phyloP scores from a whole-genome alignment of 495 filamentous ascomycete species.

The Penicillium silybi region DNA sequence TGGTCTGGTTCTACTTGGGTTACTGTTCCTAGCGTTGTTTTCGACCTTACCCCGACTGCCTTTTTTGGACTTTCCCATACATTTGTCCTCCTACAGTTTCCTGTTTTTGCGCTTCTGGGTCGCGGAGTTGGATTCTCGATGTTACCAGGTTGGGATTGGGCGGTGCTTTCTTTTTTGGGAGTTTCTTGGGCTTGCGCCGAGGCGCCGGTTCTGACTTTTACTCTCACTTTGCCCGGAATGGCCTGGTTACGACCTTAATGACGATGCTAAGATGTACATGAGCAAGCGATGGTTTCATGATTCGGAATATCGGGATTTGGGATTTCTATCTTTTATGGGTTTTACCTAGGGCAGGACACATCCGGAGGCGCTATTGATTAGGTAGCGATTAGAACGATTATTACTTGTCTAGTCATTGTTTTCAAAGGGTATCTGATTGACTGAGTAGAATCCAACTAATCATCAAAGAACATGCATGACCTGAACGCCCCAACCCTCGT shows the following conservation, averaged over 20 bases:
- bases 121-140: constrained; percentile 16
- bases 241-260: constrained; percentile 43
- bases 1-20: not conserved
- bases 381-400: constrained; percentile 24
- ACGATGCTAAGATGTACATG: constrained; percentile 47
- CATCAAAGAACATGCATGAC: constrained; percentile 12
- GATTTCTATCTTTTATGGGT: constrained; percentile 14
- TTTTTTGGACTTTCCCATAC: constrained; percentile 2
- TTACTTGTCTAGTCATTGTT: constrained; percentile 18
- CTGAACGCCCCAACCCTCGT: constrained; percentile 7
- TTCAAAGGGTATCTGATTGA: constrained; percentile 27
- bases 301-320: constrained; percentile 22
- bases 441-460: constrained; percentile 4
- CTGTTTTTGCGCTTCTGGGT: constrained; percentile 17
- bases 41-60: not conserved
- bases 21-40: constrained; percentile 4
- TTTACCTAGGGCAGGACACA: constrained; percentile 12
- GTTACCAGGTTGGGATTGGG: constrained; percentile 20
- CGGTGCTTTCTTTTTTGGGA: constrained; percentile 25
- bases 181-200: constrained; percentile 26
- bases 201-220: constrained; percentile 28
- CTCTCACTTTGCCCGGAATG: constrained; percentile 26
- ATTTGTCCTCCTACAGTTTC: constrained; percentile 3
- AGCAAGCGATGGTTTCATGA: constrained; percentile 40
- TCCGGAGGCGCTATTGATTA: constrained; percentile 21